Percentiles rank a stretch among this genome's conserved stretches.
Evolutionary conservation across 1,284 basidiomycete genomes (phyloP).

Genomic region (Cutaneotrichosporon cavernicola): DNA sequence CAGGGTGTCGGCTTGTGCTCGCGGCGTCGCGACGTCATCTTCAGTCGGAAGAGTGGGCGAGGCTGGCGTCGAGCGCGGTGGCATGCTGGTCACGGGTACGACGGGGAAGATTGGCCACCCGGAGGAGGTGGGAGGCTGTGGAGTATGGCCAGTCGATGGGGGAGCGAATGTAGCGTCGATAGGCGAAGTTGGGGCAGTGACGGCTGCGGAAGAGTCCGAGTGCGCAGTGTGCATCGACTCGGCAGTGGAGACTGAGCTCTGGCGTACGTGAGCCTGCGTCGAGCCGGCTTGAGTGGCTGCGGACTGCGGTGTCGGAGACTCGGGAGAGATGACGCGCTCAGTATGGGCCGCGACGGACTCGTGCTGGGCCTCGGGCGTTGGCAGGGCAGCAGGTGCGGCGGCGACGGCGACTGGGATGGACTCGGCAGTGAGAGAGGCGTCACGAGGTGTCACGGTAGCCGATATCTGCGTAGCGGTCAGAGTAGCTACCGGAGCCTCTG

Average conservation of each 20-base stretch:
- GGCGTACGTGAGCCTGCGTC: neutral
- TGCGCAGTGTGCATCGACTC: neutral
- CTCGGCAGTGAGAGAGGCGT: too few relatives aligned
- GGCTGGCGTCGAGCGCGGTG: neutral
- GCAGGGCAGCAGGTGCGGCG: too few relatives aligned
- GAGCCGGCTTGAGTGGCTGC: too few relatives aligned
- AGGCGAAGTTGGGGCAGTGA: neutral
- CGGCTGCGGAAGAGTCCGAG: neutral
- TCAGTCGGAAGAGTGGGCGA: neutral
- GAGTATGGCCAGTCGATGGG: neutral
- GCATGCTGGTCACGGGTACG: neutral
- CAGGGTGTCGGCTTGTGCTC: neutral
- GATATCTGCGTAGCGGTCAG: too few relatives aligned
- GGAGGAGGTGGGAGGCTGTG: neutral
- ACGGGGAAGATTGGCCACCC: constrained; percentile 1
- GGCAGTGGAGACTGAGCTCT: neutral
- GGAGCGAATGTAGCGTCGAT: neutral
- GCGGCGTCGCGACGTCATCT: too few relatives aligned
- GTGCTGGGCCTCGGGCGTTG: too few relatives aligned
- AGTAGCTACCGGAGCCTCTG: too few relatives aligned
- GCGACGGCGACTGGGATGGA: too few relatives aligned
- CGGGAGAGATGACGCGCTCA: too few relatives aligned
- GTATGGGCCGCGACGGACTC: too few relatives aligned
- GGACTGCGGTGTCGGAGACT: too few relatives aligned
- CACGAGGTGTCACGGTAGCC: too few relatives aligned